Evolutionary conservation across 2,329 filamentous ascomycete species (phyloP).

Genomic region (Penicillium sp.): DNA sequence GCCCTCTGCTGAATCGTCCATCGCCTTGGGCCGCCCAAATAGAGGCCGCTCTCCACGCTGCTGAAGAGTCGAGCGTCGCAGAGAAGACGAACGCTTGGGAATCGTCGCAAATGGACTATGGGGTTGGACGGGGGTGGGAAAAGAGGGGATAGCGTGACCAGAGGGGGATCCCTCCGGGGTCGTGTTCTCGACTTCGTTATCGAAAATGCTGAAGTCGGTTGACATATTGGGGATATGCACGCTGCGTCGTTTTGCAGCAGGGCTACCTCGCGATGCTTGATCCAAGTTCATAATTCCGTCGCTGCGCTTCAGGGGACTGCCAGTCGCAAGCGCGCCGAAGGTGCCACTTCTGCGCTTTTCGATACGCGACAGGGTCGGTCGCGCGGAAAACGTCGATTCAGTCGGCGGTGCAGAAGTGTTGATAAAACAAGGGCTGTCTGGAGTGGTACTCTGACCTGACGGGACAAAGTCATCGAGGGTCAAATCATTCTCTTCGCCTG

Average conservation of each 20-base stretch:
- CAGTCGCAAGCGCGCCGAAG: constrained; percentile 52
- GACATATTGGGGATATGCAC: constrained; percentile 68
- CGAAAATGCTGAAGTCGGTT: constrained; percentile 71
- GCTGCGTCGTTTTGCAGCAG: constrained; percentile 86
- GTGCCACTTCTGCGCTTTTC: constrained; percentile 50
- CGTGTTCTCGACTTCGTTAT: constrained; percentile 37
- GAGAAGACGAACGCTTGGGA: constrained; percentile 67
- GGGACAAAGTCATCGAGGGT: constrained; percentile 30
- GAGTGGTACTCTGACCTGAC: constrained; percentile 21
- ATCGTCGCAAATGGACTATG: constrained; percentile 52
- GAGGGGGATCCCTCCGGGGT: constrained; percentile 28
- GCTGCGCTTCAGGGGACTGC: constrained; percentile 86
- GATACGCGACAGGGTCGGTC: constrained; percentile 43
- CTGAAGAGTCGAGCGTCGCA: constrained; percentile 82
- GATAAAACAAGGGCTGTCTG: constrained; percentile 33
- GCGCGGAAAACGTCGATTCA: constrained; percentile 32
- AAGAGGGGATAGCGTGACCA: constrained; percentile 25
- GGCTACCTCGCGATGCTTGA: constrained; percentile 71
- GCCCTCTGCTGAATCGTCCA: constrained; percentile 47
- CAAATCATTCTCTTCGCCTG: constrained; percentile 47
- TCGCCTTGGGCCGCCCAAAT: constrained; percentile 42
- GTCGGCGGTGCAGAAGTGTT: constrained; percentile 32
- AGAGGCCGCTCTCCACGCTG: constrained; percentile 69
- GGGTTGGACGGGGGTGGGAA: constrained; percentile 37
- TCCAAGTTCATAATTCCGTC: constrained; percentile 88